Percentiles rank a stretch among this genome's conserved stretches.
These are phyloP conservation scores for Chrysosporium queenslandicum DNA, from an alignment of 2,329 filamentous ascomycete genomes.

Conservation along the genomic window DNA sequence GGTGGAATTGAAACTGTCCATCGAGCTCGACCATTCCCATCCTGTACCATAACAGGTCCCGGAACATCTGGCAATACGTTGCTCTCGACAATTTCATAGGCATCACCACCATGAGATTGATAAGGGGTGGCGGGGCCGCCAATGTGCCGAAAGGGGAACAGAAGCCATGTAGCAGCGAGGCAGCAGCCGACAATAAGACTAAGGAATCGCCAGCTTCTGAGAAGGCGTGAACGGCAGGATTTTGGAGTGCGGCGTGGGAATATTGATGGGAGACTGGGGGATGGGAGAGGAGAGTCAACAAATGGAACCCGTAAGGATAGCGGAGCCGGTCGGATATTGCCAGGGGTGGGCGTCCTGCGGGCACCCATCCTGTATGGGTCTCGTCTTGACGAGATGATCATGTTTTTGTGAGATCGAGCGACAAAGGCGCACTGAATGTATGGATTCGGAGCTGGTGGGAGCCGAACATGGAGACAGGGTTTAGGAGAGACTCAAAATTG, in stretches of 20 bases:
- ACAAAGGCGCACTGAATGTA: not conserved
- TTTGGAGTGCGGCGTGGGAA: conserved; percentile 57
- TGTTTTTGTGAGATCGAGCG: conserved; percentile 9
- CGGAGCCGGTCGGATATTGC: conserved; percentile 12
- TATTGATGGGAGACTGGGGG: conserved; percentile 59
- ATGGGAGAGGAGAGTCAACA: conserved; percentile 58
- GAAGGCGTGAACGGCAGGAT: conserved; percentile 47
- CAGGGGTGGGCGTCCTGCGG: conserved; percentile 17
- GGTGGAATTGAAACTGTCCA: conserved; percentile 77
- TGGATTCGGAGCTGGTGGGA: not conserved
- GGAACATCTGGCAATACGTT: conserved; percentile 60
- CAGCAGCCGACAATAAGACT: conserved; percentile 42
- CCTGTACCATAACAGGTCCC: conserved; percentile 60
- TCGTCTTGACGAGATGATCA: conserved; percentile 28
- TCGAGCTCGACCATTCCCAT: conserved; percentile 52
- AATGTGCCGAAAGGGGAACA: not conserved
- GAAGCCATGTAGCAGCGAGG: not conserved
- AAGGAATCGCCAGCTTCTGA: conserved; percentile 48
- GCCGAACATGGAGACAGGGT: not conserved
- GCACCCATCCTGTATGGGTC: conserved; percentile 23
- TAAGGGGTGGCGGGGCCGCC: not conserved
- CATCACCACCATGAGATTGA: conserved; percentile 22
- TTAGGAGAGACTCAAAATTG: too few species aligned
- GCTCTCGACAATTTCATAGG: conserved; percentile 42
- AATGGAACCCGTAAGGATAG: conserved; percentile 51